Evolutionary conservation across 208 protist genomes (phyloP), one percentile per base, ranked within the genome.

Genomic region (Crithidia bombi): DNA sequence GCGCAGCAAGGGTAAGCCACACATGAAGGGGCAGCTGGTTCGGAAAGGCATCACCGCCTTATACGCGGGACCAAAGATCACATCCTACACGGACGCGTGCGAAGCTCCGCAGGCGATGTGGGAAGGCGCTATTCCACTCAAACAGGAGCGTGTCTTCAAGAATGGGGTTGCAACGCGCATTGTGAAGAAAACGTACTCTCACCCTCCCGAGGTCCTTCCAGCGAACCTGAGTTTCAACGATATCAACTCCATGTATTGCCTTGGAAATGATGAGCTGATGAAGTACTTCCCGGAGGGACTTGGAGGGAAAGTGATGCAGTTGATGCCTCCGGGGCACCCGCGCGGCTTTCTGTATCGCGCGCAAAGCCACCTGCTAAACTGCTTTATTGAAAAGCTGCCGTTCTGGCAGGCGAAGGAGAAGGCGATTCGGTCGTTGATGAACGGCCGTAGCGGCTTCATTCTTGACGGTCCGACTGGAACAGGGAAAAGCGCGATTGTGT

Each of bases 341-440:
- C 84, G 93, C 43, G 90, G 93, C 1, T 97, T 97, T 69, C 72
- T 97, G 32, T 97, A 97, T 69, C 85, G 93, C 5, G 93, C 94
- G 55, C 78, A 96, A 59, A 88, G 87, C 36, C 93, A 97, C 71
- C 67, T 97, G 30, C 76, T 97, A 10, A 97, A 97, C 70, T 82
- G 81, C 35, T 95, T 94, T 71, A 81, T 97, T 43, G 87, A 94
- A 35, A 97, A 97, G 71, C 43, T 97, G 21, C 75, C 77, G 23
- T 89, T 92, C 36, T 95, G 90, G 89, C 57, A 93, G 36, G 68
- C 72, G 17, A 97, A 97, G 64, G 49, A 76, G 46, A 70, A 59
- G 39, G 88, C 82, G 44, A 35, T 94, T 21, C 57, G 63, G 19
- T 79, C 81, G 5, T 78, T 97, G 32, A 93, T 78, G 26, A 84